Evolutionary conservation across 2,329 filamentous ascomycete genomes (phyloP).

Genomic region (Talaromyces pinophilus): DNA sequence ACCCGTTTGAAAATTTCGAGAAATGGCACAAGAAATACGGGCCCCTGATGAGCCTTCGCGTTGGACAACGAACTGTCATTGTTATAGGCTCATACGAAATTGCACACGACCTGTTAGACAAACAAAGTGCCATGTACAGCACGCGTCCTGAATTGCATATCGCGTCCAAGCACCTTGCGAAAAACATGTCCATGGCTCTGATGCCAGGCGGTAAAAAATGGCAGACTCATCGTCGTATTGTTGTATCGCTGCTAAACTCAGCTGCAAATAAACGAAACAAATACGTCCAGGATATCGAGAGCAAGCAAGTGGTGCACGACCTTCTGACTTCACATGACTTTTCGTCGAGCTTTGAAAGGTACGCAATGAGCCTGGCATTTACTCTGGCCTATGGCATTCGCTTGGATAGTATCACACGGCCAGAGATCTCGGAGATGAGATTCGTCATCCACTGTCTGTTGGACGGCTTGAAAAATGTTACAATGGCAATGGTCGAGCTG

Average conservation of each 20-base stretch:
- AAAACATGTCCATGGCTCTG: constrained; percentile 48
- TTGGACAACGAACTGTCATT: constrained; percentile 7
- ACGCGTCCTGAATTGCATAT: constrained; percentile 35
- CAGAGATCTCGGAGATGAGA: constrained; percentile 12
- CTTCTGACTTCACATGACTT: constrained; percentile 46
- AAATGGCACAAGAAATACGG: constrained; percentile 38
- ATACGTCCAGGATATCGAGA: constrained; percentile 53
- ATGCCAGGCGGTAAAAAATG: constrained; percentile 54
- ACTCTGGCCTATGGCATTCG: constrained; percentile 55
- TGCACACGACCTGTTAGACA: constrained; percentile 43
- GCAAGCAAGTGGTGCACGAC: constrained; percentile 47
- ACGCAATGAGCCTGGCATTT: constrained; percentile 54
- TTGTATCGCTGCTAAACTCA: constrained; percentile 49
- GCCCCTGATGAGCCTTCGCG: constrained; percentile 18
- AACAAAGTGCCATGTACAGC: constrained; percentile 43
- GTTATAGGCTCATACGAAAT: constrained; percentile 28
- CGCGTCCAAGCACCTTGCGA: constrained; percentile 34
- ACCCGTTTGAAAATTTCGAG: constrained; percentile 27
- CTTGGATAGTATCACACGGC: constrained; percentile 39
- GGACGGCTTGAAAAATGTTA: not conserved
- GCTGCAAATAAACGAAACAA: constrained; percentile 49
- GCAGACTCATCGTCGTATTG: constrained; percentile 46
- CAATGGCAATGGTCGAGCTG: not conserved
- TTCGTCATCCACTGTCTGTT: not conserved
- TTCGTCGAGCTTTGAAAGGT: constrained; percentile 51